A percentile compares a stretch with the other conserved stretches of the same genome.
Conservation (phyloP, 257 asterid genomes). For the Solanum phureja region DNA sequence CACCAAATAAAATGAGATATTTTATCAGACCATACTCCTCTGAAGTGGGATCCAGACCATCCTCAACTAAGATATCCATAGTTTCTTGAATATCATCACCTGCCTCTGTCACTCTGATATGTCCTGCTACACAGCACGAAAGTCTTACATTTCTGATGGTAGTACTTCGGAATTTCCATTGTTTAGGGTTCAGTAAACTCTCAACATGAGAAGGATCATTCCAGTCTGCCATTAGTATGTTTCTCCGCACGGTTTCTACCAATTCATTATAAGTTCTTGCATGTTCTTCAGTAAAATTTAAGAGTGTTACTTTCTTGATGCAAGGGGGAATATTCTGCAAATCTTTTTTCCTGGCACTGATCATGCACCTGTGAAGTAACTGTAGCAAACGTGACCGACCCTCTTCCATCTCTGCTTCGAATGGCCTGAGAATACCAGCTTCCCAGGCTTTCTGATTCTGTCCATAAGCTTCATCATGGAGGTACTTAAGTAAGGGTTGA, state of each 20-base stretch:
- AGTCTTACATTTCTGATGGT: conserved; percentile 80
- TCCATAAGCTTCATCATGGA: conserved; percentile 87
- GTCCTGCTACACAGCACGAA: conserved; percentile 98
- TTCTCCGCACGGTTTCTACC: conserved; percentile 87
- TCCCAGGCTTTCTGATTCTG: conserved; percentile 83
- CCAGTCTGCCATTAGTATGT: conserved; percentile 96
- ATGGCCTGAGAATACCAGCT: conserved; percentile 74
- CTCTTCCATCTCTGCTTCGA: conserved; percentile 95
- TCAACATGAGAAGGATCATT: conserved; percentile 97
- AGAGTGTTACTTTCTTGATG: conserved; percentile 55
- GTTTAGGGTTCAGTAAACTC: conserved; percentile 87
- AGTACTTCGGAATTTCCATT: conserved; percentile 85
- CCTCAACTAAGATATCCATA: conserved; percentile 66
- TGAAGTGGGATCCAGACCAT: conserved; percentile 58
- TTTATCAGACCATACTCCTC: conserved; percentile 57
- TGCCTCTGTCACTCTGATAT: conserved; percentile 74
- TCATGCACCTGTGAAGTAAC: conserved; percentile 87
- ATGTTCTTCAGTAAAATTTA: conserved; percentile 74
- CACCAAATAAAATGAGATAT: conserved; percentile 54
- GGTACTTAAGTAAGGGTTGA: conserved; percentile 87
- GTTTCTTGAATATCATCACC: conserved; percentile 98
- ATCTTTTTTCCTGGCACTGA: conserved; percentile 85
- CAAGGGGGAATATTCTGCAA: conserved; percentile 89
- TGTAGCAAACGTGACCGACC: conserved; percentile 80
- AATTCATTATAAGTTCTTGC: conserved; percentile 88